These are phyloP conservation scores for Trametes sp. DNA, from an alignment of 1,284 basidiomycete genomes.

Conservation along the genomic window DNA sequence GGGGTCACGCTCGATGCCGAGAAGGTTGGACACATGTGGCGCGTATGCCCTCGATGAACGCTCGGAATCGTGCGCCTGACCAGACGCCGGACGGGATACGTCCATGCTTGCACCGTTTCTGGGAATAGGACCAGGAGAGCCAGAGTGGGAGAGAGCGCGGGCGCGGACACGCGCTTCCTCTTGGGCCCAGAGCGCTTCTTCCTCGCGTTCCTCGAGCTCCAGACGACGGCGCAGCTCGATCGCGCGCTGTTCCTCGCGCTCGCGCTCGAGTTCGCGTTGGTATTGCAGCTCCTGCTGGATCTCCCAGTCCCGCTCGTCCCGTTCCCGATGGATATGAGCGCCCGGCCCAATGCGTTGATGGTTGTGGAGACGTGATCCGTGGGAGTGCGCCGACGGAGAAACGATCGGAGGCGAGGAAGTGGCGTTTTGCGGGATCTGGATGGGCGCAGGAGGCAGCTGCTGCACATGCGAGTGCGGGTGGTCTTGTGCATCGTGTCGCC, in stretches of 20 bases:
- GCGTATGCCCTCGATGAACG: slow-evolving; percentile 30
- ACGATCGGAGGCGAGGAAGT: slow-evolving; percentile 34
- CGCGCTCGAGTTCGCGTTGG: slow-evolving; percentile 55
- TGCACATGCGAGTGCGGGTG: slow-evolving; percentile 33
- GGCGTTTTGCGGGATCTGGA: slow-evolving; percentile 36
- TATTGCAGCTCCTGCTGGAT: slow-evolving; percentile 51
- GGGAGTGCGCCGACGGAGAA: slow-evolving; percentile 35
- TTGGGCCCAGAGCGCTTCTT: slow-evolving; percentile 27
- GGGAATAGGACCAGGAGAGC: slow-evolving; percentile 29
- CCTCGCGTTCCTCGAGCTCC: slow-evolving; percentile 34
- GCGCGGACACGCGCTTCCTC: slow-evolving; percentile 26
- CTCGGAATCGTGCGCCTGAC: slow-evolving; percentile 38
- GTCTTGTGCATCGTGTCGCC: slow-evolving; percentile 36
- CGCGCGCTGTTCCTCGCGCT: slow-evolving; percentile 47
- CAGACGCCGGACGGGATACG: slow-evolving; percentile 36
- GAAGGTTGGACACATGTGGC: slow-evolving; percentile 32
- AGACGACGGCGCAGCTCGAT: slow-evolving; percentile 33
- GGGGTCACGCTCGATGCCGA: slow-evolving; percentile 34
- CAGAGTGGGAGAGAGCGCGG: slow-evolving; percentile 31
- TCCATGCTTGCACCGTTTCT: slow-evolving; percentile 33
- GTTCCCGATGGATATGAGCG: slow-evolving; percentile 56
- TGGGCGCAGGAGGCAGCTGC: slow-evolving; percentile 33
- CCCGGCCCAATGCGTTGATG: slow-evolving; percentile 74
- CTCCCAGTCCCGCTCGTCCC: slow-evolving; percentile 56
- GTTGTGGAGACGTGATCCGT: slow-evolving; percentile 54